Evolutionary conservation across 768 basidiomycete genomes (phyloP), one percentile per base, ranked within the genome.

Genomic region (Podaxis sp.): DNA sequence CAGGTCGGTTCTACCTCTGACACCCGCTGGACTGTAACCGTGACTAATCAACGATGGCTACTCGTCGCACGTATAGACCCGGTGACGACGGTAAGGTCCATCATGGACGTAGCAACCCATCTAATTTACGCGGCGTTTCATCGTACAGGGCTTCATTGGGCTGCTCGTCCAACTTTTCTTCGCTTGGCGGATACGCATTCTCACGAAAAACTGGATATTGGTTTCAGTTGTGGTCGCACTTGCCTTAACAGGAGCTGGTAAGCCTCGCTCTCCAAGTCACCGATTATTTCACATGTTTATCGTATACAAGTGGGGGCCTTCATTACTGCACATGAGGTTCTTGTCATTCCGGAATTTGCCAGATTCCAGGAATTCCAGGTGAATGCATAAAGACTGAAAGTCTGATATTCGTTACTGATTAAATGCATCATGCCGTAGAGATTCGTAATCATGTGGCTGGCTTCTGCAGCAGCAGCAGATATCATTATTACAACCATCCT

Each of bases 101-200:
- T n/a, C 0, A 42, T n/a, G 18, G 5, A 42, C 2, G 0, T 18
- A 42, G 5, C 40, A 16, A 4, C 7, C 6, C 5, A 4, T 42
- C 18, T n/a, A 2, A 18, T n/a, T 42, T 6, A 42, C 18, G 1
- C 6, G 27, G 27, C 27, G 27, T 3, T 42, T 14, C n/a, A 1
- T 13, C 18, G 16, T 42, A 28, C 27, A 82, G 81, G 80, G 74
- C 2, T 71, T 82, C 55, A 78, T 79, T 36, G 77, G 76, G 0
- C 61, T 72, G 4, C 63, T 75, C 7, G 80, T 81, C 7, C 81
- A 83, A 55, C 61, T 77, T 4, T 83, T 83, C 66, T 81, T 80
- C 46, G 78, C 79, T 4, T 74, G 72, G 73, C 67, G 72, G 25
- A 63, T 74, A 42, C 64, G 65, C 21, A 65, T 71, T 3, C 61